A percentile compares a stretch with the other conserved stretches of the same genome.
Conservation (phyloP, 768 basidiomycete genomes). For the Termitomyces sp. region DNA sequence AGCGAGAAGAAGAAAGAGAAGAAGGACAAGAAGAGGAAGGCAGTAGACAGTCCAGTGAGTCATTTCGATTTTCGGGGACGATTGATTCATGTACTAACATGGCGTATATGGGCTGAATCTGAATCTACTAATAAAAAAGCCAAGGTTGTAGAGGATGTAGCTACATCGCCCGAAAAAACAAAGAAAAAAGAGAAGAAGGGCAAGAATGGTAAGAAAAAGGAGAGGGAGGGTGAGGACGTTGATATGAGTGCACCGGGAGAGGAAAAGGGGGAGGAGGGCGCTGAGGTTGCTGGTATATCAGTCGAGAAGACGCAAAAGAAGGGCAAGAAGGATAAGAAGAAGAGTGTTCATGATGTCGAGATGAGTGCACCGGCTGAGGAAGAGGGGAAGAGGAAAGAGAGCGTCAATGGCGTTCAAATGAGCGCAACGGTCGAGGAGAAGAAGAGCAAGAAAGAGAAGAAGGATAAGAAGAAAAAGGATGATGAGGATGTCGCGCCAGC, state of each 20-base stretch:
- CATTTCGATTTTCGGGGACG: neutral
- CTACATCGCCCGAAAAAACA: slow-evolving; percentile 18
- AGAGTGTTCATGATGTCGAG: slow-evolving; percentile 15
- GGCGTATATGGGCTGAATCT: neutral
- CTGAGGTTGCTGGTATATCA: slow-evolving; percentile 12
- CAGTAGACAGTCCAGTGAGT: slow-evolving; percentile 23
- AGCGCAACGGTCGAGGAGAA: slow-evolving; percentile 10
- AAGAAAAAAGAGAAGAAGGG: slow-evolving; percentile 28
- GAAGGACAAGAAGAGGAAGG: slow-evolving; percentile 30
- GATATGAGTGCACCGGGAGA: slow-evolving; percentile 5
- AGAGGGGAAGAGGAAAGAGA: slow-evolving; percentile 15
- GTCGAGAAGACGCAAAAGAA: slow-evolving; percentile 13
- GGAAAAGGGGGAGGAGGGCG: slow-evolving; percentile 15
- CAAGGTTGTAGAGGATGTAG: slow-evolving; percentile 18
- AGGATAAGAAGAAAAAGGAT: slow-evolving; percentile 14
- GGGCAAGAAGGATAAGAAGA: slow-evolving; percentile 12
- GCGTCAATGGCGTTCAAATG: slow-evolving; percentile 12
- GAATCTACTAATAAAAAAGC: slow-evolving; percentile 23
- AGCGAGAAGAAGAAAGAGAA: slow-evolving; percentile 26
- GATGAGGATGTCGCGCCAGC: slow-evolving; percentile 2
- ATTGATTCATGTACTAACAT: neutral
- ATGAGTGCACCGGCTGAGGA: slow-evolving; percentile 4
- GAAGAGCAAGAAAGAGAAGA: slow-evolving; percentile 17
- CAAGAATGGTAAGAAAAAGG: slow-evolving; percentile 22
- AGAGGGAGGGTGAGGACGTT: slow-evolving; percentile 13